These are phyloP conservation scores for Ascosphaera aggregata DNA, from an alignment of 2,329 filamentous ascomycete genomes.

Conservation along the genomic window DNA sequence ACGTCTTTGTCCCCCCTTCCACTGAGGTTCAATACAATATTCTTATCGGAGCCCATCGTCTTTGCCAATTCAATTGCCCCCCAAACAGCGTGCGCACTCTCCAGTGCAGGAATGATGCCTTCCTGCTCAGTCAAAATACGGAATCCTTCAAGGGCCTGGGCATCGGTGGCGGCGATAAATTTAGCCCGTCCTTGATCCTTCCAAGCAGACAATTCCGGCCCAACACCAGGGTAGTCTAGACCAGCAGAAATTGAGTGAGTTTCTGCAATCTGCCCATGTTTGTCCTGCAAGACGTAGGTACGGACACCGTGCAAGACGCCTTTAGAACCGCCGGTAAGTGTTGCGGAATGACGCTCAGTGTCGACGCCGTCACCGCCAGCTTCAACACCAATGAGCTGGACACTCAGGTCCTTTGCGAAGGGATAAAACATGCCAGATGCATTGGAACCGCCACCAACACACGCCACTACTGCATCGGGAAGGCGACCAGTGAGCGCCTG, in stretches of 20 bases:
- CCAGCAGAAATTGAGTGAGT: conserved; percentile 95
- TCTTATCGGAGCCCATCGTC: conserved; percentile 69
- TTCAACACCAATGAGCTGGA: conserved; percentile 83
- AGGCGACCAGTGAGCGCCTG: conserved; percentile 61
- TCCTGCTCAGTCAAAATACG: conserved; percentile 64
- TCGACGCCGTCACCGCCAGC: conserved; percentile 85
- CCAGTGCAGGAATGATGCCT: conserved; percentile 89
- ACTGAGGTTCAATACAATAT: conserved; percentile 82
- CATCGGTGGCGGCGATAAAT: conserved; percentile 80
- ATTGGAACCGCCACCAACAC: conserved; percentile 87
- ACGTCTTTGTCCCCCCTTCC: conserved; percentile 96
- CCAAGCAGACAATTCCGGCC: conserved; percentile 77
- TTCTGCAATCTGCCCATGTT: conserved; percentile 78
- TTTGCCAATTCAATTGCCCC: conserved; percentile 79
- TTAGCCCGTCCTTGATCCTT: conserved; percentile 73
- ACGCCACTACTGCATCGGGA: conserved; percentile 88
- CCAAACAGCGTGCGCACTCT: conserved; percentile 80
- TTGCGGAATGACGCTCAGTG: conserved; percentile 67
- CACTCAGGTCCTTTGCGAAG: conserved; percentile 61
- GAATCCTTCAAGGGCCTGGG: conserved; percentile 75
- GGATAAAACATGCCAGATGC: conserved; percentile 97
- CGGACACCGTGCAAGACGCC: conserved; percentile 90
- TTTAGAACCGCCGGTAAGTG: conserved; percentile 63
- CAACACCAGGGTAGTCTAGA: conserved; percentile 91
- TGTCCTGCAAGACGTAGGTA: conserved; percentile 85